A percentile compares a stretch with the other conserved stretches of the same genome.
Conservation (phyloP, 2,329 filamentous ascomycete genomes). For the Orbilia blumenaviensis region DNA sequence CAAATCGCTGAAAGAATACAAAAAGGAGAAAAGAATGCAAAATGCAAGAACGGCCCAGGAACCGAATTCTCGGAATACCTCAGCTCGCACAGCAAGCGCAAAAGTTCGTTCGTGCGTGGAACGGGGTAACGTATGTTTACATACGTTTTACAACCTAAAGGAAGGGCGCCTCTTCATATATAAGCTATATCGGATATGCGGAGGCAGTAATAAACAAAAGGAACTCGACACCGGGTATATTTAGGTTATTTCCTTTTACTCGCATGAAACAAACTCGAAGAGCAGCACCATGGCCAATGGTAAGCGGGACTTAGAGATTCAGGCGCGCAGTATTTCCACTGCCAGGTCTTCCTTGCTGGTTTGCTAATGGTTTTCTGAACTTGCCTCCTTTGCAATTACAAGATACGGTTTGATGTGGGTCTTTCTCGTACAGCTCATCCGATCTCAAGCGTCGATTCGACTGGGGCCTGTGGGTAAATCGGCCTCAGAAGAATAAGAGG, state of each 20-base stretch:
- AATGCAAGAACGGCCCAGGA: background rate
- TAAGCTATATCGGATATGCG: background rate
- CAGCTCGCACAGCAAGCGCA: slow-evolving; percentile 6
- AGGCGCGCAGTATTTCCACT: background rate
- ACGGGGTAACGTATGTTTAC: background rate
- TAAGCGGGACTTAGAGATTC: background rate
- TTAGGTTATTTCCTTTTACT: background rate
- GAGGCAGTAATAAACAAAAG: no score
- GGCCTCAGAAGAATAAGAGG: background rate
- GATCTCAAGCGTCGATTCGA: background rate
- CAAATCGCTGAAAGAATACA: background rate
- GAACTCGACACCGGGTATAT: background rate
- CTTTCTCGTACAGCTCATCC: background rate
- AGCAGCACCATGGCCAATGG: slow-evolving; percentile 1
- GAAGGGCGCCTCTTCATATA: background rate
- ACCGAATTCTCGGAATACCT: slow-evolving; percentile 2
- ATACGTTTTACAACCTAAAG: background rate
- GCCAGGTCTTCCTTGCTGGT: background rate
- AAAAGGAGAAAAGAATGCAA: background rate
- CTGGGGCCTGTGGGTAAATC: background rate
- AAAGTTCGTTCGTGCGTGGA: background rate
- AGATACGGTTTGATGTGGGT: background rate
- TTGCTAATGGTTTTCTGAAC: background rate
- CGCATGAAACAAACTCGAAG: background rate
- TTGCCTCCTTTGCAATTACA: slow-evolving; percentile 4